Percentiles rank a stretch among this genome's conserved stretches.
Conservation (phyloP, 2,329 filamentous ascomycete genomes). For the Botrytis deweyae region DNA sequence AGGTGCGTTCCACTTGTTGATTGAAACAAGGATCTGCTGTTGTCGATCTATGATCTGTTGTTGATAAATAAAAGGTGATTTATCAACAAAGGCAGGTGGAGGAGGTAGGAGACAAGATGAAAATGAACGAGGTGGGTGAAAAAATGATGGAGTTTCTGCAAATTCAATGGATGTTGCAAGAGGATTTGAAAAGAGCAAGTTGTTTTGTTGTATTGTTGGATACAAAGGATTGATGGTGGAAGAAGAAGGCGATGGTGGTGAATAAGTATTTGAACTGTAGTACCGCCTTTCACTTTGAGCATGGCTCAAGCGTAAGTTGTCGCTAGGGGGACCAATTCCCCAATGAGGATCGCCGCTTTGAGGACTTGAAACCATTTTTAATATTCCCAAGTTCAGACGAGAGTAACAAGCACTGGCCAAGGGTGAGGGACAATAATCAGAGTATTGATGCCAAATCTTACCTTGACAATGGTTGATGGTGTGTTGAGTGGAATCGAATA, state of each 20-base stretch:
- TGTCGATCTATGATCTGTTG: constrained; percentile 4
- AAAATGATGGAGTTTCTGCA: background rate
- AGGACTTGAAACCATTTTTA: background rate
- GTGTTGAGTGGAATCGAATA: background rate
- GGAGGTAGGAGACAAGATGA: background rate
- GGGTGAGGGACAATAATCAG: background rate
- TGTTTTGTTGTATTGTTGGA: background rate
- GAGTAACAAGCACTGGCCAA: background rate
- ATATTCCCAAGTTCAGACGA: background rate
- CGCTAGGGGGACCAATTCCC: constrained; percentile 10
- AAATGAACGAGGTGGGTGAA: background rate
- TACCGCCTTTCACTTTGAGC: background rate
- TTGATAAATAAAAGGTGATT: background rate
- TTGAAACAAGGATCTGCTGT: background rate
- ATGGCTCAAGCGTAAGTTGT: background rate
- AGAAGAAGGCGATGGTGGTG: background rate
- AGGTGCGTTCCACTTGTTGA: background rate
- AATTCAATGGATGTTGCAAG: background rate
- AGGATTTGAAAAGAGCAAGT: background rate
- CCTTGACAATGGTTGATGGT: background rate
- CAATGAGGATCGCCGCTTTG: background rate
- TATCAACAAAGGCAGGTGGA: background rate
- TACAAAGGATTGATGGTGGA: no score
- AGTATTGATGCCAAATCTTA: background rate
- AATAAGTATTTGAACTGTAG: background rate